Conservation (phyloP, 2,329 filamentous ascomycete species). For the Claviceps arundinis region DNA sequence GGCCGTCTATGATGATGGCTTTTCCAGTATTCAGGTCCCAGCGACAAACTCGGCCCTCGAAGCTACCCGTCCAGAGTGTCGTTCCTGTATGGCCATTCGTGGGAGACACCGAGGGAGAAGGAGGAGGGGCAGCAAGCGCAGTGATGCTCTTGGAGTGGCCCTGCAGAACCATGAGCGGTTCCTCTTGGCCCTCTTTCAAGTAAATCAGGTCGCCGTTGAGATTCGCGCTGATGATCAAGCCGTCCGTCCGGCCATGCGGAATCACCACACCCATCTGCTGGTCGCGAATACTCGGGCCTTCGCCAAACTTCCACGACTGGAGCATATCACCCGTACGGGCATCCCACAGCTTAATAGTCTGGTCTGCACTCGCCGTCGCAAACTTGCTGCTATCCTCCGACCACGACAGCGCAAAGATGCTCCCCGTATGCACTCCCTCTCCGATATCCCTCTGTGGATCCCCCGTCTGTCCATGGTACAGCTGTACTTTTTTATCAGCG, state of each 20-base stretch:
- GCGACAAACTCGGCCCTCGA: conserved; percentile 72
- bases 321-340: conserved; percentile 62
- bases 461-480: conserved; percentile 94
- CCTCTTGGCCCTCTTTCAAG: conserved; percentile 55
- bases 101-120: conserved; percentile 8
- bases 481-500: conserved; percentile 81
- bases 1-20: conserved; percentile 62
- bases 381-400: conserved; percentile 72
- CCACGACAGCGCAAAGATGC: conserved; percentile 89
- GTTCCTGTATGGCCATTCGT: conserved; percentile 35
- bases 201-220: conserved; percentile 86
- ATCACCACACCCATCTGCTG: conserved; percentile 94
- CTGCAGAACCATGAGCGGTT: conserved; percentile 59
- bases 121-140: conserved; percentile 37
- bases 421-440: conserved; percentile 77
- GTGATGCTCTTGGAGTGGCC: conserved; percentile 91
- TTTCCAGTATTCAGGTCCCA: conserved; percentile 67
- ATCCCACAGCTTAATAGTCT: conserved; percentile 92
- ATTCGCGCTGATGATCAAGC: conserved; percentile 79
- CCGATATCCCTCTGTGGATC: conserved; percentile 67
- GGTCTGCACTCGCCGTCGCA: conserved; percentile 85
- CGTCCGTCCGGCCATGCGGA: conserved; percentile 70
- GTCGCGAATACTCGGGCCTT: conserved; percentile 60
- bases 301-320: conserved; percentile 77
- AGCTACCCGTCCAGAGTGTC: conserved; percentile 79